These are phyloP conservation scores for Rhizoclosmatium sp. DNA, from an alignment of 192 early-diverging fungal genomes.

Conservation along the genomic window DNA sequence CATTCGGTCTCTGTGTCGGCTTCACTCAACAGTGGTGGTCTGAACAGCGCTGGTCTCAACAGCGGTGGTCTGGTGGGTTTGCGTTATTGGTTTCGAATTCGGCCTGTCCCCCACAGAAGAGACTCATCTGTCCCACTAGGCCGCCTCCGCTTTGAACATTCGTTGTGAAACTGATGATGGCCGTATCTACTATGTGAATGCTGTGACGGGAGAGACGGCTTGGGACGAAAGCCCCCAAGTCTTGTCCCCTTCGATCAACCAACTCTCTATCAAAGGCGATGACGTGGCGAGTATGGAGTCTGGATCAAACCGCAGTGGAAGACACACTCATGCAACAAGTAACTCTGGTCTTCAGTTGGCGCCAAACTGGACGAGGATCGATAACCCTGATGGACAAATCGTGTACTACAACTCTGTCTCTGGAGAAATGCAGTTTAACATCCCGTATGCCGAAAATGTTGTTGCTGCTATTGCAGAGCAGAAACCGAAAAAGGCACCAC, in stretches of 20 bases:
- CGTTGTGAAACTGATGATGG: constrained; percentile 48
- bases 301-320: constrained; percentile 16
- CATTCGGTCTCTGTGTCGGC: not conserved
- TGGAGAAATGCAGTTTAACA: constrained; percentile 63
- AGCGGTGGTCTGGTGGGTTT: too few relatives aligned
- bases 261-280: not conserved
- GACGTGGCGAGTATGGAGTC: not conserved
- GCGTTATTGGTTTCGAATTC: too few relatives aligned
- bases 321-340: not conserved
- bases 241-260: not conserved
- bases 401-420: constrained; percentile 54
- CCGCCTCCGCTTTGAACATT: constrained; percentile 25
- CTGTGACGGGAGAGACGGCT: constrained; percentile 44
- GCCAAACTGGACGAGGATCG: constrained; percentile 57
- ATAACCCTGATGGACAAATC: constrained; percentile 61
- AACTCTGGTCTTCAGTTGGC: constrained; percentile 39
- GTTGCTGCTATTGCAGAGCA: not conserved
- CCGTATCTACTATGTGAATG: constrained; percentile 46
- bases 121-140: too few relatives aligned
- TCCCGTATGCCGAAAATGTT: constrained; percentile 43
- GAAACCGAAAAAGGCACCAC: constrained; percentile 12
- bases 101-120: too few relatives aligned
- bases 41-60: too few relatives aligned
- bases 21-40: too few relatives aligned
- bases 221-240: constrained; percentile 23